Base-by-base conservation (phyloP, 2,329 filamentous ascomycete genomes). In the Chrysoporthe puriensis region DNA sequence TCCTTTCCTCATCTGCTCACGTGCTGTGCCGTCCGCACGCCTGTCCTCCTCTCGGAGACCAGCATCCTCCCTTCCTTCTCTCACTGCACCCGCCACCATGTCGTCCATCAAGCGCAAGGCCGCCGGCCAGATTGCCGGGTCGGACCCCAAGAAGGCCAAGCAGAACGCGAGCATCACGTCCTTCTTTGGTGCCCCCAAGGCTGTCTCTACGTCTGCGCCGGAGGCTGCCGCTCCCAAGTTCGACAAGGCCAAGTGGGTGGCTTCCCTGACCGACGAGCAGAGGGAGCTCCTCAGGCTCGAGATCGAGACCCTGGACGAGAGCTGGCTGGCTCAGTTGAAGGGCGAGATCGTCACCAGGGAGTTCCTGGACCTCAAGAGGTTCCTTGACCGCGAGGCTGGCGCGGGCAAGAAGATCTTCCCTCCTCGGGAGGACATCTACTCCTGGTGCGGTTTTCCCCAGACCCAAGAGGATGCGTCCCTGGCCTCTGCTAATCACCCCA, bases 171-270 rank as follows among this genome's bases (percentile, higher is more conserved):
- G 85, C 81, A 97, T 99, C 76, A 94, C 90, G 40, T 92, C 93
- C 18, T 98, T 98, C 84, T 98, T 99, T 75, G 87, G 88, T 16
- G 83, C 26, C 26, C 26, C 26, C 26, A 26, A 26, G 26, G 26
- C 26, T 26, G 26, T 26, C 26, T 26, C 26, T 26, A 66, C 75
- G 7, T 69, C 73, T 52, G 63, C 73, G 13, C 64, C 73, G 16
- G 73, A 77, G 44, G 69, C 78, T 4, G 71, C 80, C 44, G 73
- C 79, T 5, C 71, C 77, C 67, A 91, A 87, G 72, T 98, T 97
- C 77, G 86, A 97, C 83, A 97, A 97, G 83, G 88, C 88, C 58
- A 93, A 91, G 79, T 99, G 96, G 96, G 84, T 94, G n/a, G 87
- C 88, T 26, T 86, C 87, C 67, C 84, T 99, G 70, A 94, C 87